Evolutionary conservation across 768 basidiomycete genomes (phyloP).

Genomic region (Porpolomopsis calyptriformis): DNA sequence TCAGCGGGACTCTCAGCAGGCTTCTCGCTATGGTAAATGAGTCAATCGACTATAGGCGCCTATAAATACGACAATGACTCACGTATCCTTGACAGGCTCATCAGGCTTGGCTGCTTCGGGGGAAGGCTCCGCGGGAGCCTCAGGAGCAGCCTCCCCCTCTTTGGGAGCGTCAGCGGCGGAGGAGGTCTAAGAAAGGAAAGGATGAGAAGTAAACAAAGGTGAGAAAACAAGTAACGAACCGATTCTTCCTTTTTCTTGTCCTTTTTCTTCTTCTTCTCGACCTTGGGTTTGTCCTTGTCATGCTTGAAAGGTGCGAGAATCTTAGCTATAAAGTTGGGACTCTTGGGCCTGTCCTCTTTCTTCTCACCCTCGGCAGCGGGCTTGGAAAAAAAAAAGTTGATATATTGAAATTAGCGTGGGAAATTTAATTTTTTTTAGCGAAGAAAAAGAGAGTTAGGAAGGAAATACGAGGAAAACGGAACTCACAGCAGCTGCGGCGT

Average conservation of each 20-base stretch:
- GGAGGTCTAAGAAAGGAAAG: slow-evolving; percentile 19
- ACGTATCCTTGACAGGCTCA: slow-evolving; percentile 69
- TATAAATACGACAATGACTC: slow-evolving; percentile 18
- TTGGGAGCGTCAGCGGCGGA: slow-evolving; percentile 28
- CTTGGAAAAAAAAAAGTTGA: slow-evolving; percentile 14
- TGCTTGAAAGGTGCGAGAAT: slow-evolving; percentile 72
- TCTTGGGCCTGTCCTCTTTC: slow-evolving; percentile 77
- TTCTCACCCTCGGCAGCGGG: slow-evolving; percentile 42
- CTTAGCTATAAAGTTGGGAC: slow-evolving; percentile 66
- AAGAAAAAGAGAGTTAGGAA: neutral
- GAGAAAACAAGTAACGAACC: slow-evolving; percentile 18
- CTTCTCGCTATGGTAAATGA: slow-evolving; percentile 28
- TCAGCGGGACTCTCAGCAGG: slow-evolving; percentile 30
- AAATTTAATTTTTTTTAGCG: neutral
- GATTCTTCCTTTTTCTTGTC: slow-evolving; percentile 71
- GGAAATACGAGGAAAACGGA: neutral
- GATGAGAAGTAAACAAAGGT: neutral
- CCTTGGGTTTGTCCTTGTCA: slow-evolving; percentile 54
- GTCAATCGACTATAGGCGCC: neutral
- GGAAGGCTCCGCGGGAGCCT: slow-evolving; percentile 39
- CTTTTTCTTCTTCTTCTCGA: slow-evolving; percentile 67
- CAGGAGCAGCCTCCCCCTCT: slow-evolving; percentile 29
- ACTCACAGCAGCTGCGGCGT: slow-evolving; percentile 33
- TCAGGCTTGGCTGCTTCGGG: slow-evolving; percentile 32
- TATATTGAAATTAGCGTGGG: neutral